These are phyloP conservation scores for Diaporthe sp. DNA, from an alignment of 2,329 filamentous ascomycete species.

Conservation along the genomic window DNA sequence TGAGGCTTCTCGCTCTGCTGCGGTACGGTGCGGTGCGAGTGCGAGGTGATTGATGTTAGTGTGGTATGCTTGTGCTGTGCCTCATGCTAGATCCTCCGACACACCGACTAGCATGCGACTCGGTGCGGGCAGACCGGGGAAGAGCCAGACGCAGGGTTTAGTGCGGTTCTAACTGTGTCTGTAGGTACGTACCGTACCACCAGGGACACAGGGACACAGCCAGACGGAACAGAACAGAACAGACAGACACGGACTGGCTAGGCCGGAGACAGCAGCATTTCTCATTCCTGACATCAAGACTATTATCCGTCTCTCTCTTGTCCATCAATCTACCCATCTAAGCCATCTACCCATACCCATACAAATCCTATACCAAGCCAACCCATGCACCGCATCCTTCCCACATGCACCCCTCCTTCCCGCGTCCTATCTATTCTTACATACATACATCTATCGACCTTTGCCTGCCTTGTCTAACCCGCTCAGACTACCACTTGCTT, in stretches of 20 bases:
- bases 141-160: background rate
- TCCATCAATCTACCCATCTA: background rate
- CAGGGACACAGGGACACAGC: background rate
- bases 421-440: background rate
- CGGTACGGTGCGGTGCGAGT: background rate
- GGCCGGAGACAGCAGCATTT: background rate
- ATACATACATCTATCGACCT: background rate
- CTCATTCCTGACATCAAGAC: conserved; percentile 21
- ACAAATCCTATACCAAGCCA: background rate
- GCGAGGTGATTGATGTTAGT: background rate
- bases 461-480: background rate
- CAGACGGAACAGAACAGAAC: background rate
- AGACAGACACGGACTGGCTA: background rate
- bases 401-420: conserved; percentile 4
- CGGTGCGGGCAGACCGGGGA: conserved; percentile 25
- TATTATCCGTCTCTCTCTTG: background rate
- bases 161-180: background rate
- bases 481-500: background rate
- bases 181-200: background rate
- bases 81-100: conserved; percentile 16
- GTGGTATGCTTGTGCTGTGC: background rate
- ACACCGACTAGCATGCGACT: conserved; percentile 32
- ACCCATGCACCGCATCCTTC: conserved; percentile 9
- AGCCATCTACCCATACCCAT: background rate
- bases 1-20: background rate